Conservation (phyloP, 2,329 filamentous ascomycete genomes). For the Xylaria polymorpha region DNA sequence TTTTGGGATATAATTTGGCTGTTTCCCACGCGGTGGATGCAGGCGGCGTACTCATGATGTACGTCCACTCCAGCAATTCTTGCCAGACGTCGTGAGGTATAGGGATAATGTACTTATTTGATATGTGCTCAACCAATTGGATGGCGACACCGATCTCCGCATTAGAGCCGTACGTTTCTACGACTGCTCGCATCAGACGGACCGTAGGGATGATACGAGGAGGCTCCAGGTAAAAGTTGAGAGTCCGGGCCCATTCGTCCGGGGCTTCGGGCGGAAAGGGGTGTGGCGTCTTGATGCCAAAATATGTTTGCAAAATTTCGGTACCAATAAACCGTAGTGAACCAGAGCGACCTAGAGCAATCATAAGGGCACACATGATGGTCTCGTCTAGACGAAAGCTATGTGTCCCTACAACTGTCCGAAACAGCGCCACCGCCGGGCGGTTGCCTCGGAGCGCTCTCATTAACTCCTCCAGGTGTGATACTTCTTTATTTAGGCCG, state of each 20-base stretch:
- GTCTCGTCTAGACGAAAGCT: slow-evolving; percentile 53
- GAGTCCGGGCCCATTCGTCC: background rate
- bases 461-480: slow-evolving; percentile 48
- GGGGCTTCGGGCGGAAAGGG: background rate
- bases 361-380: slow-evolving; percentile 55
- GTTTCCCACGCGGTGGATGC: slow-evolving; percentile 53
- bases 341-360: slow-evolving; percentile 56
- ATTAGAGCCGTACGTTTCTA: slow-evolving; percentile 75
- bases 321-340: slow-evolving; percentile 50
- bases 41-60: slow-evolving; percentile 62
- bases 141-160: slow-evolving; percentile 69
- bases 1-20: slow-evolving; percentile 47
- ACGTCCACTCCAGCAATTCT: slow-evolving; percentile 74
- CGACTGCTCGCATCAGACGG: slow-evolving; percentile 72
- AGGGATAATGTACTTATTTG: slow-evolving; percentile 66
- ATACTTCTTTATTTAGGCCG: slow-evolving; percentile 48
- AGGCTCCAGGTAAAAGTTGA: background rate
- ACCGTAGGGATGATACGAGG: slow-evolving; percentile 61
- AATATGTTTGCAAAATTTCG: slow-evolving; percentile 48
- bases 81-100: slow-evolving; percentile 72
- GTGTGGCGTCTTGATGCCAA: slow-evolving; percentile 43
- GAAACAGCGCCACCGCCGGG: slow-evolving; percentile 49
- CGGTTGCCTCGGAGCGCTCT: slow-evolving; percentile 46
- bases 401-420: slow-evolving; percentile 38
- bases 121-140: slow-evolving; percentile 71